phyloP scores from a whole-genome alignment of 106 monocot species.

The Platanthera zijinensis region DNA sequence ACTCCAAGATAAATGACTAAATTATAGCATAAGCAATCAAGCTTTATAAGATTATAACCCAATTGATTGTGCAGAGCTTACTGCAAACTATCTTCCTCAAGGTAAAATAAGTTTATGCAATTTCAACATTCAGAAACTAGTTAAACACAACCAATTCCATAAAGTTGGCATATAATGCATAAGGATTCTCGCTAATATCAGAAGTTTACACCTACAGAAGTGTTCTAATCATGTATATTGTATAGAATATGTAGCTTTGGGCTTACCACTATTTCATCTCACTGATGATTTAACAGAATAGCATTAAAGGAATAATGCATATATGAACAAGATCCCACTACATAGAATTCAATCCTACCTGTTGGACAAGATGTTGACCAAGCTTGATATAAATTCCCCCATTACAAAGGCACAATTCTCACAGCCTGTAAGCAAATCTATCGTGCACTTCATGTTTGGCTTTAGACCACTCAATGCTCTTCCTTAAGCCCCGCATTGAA shows the following conservation, averaged over 20 bases:
- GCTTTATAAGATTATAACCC: background rate
- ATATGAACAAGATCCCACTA: background rate
- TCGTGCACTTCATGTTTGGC: constrained; percentile 65
- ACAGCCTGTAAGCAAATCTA: constrained; percentile 55
- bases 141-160: background rate
- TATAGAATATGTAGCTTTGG: background rate
- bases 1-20: background rate
- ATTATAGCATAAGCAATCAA: background rate
- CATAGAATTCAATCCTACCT: constrained; percentile 27
- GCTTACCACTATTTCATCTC: background rate
- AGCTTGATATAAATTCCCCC: constrained; percentile 97
- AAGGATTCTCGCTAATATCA: background rate
- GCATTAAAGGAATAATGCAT: background rate
- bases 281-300: background rate
- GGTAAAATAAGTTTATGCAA: too few species aligned
- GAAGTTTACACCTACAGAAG: background rate
- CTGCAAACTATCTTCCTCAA: background rate
- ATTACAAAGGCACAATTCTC: constrained; percentile 80
- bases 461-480: constrained; percentile 48
- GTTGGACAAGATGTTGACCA: constrained; percentile 84
- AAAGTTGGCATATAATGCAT: background rate
- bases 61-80: background rate
- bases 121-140: background rate
- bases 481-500: constrained; percentile 54
- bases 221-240: background rate